Conservation (phyloP, 352 stramenopile species). For the Phytophthora cryptogea region DNA sequence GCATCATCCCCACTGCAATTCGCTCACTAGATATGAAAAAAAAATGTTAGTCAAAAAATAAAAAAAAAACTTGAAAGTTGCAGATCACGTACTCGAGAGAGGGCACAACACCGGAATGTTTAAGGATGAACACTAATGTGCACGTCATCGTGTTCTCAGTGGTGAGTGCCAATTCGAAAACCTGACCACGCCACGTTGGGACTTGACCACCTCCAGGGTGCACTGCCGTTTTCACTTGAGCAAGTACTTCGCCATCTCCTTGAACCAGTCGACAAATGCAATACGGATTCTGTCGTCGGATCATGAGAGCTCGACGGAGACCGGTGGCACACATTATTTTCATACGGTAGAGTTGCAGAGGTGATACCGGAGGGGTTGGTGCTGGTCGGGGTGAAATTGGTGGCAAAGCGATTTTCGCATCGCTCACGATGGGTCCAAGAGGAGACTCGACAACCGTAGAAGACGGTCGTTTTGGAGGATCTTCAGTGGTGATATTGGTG, state of each 20-base stretch:
- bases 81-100: constrained; percentile 28
- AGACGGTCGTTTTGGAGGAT: neutral
- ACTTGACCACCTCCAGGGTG: constrained; percentile 28
- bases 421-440: neutral
- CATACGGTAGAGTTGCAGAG: constrained; percentile 25
- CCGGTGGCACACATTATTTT: constrained; percentile 28
- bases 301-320: constrained; percentile 23
- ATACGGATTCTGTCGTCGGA: constrained; percentile 28
- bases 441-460: neutral
- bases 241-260: constrained; percentile 22
- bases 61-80: neutral
- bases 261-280: constrained; percentile 33
- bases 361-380: constrained; percentile 2
- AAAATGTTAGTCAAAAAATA: neutral
- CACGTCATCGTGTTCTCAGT: constrained; percentile 23
- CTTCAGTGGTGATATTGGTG: neutral
- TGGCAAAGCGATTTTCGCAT: constrained; percentile 3
- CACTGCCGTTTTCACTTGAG: constrained; percentile 29
- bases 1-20: constrained; percentile 34
- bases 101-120: constrained; percentile 22
- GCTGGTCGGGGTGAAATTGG: constrained; percentile 20
- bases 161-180: constrained; percentile 34
- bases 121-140: constrained; percentile 35
- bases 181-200: constrained; percentile 27
- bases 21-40: constrained; percentile 16